Conservation (phyloP, 2,329 filamentous ascomycete genomes). For the Escovopsis sp. region DNA sequence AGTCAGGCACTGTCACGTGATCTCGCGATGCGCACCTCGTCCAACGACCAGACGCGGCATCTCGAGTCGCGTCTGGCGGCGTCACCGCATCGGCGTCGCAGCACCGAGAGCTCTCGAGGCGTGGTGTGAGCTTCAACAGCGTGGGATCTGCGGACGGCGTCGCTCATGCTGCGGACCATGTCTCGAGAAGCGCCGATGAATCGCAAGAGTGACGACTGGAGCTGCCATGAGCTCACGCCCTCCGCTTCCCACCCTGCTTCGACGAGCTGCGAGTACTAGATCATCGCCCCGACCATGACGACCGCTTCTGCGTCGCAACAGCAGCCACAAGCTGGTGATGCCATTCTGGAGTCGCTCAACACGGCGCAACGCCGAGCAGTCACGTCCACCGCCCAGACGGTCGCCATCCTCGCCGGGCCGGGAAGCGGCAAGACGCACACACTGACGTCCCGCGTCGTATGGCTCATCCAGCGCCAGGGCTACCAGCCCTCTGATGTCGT, state of each 20-base stretch:
- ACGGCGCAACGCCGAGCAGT: constrained; percentile 40
- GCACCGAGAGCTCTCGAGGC: too few relatives aligned
- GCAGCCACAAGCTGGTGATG: constrained; percentile 10
- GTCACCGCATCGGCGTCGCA: neutral
- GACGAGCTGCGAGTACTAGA: too few relatives aligned
- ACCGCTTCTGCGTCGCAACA: constrained; percentile 14
- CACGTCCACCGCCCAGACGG: constrained; percentile 34
- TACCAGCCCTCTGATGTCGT: constrained; percentile 76
- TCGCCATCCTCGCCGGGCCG: constrained; percentile 52
- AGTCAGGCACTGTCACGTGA: constrained; percentile 7
- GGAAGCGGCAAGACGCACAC: constrained; percentile 89
- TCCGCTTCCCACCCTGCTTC: too few relatives aligned
- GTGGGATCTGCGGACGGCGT: too few relatives aligned
- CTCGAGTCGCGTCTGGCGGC: constrained; percentile 1
- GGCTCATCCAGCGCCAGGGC: constrained; percentile 58
- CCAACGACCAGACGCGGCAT: neutral
- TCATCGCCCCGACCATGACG: constrained; percentile 1
- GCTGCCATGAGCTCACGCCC: too few relatives aligned
- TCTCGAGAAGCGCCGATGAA: too few relatives aligned
- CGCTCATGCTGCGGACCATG: too few relatives aligned
- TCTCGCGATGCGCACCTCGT: constrained; percentile 5
- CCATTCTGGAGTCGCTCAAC: constrained; percentile 36
- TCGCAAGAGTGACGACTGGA: too few relatives aligned
- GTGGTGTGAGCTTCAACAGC: too few relatives aligned
- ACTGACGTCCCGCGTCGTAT: constrained; percentile 79